Evolutionary conservation across 164 flowering plant species (phyloP).

Genomic region (Sedum album): DNA sequence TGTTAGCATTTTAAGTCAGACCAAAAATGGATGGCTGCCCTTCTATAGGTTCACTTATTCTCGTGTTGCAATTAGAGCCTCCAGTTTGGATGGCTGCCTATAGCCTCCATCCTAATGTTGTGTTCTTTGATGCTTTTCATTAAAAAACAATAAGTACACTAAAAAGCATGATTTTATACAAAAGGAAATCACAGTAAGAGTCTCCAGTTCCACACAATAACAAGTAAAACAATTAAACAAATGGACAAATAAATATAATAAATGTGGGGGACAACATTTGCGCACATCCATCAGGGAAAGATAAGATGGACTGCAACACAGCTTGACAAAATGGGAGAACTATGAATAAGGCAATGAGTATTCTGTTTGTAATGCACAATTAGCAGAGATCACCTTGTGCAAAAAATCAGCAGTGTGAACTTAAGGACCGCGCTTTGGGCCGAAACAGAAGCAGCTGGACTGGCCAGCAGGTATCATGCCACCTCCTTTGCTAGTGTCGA

Average conservation of each 20-base stretch:
- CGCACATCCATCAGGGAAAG: not conserved
- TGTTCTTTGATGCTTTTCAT: too few relatives aligned
- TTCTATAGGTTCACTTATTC: too few relatives aligned
- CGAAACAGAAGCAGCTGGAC: conserved; percentile 43
- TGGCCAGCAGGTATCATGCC: conserved; percentile 63
- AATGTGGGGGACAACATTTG: not conserved
- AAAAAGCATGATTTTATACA: too few relatives aligned
- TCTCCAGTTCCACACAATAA: too few relatives aligned
- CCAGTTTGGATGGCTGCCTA: too few relatives aligned
- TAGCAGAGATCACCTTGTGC: not conserved
- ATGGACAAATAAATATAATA: not conserved
- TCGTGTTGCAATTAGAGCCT: too few relatives aligned
- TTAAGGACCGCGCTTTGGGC: conserved; percentile 37
- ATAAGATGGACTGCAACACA: not conserved
- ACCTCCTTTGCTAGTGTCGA: conserved; percentile 58
- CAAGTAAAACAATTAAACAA: not conserved
- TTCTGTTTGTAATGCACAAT: not conserved
- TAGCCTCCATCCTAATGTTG: too few relatives aligned
- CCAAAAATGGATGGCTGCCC: too few relatives aligned
- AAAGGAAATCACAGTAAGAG: too few relatives aligned
- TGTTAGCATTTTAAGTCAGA: too few relatives aligned
- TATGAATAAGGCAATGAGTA: not conserved
- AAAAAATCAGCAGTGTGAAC: not conserved
- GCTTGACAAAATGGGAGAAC: not conserved
- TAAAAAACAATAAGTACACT: too few relatives aligned